Percentiles rank a stretch among this genome's conserved stretches.
phyloP scores from a whole-genome alignment of 2,329 filamentous ascomycete genomes.

The Nemania bipapillata region DNA sequence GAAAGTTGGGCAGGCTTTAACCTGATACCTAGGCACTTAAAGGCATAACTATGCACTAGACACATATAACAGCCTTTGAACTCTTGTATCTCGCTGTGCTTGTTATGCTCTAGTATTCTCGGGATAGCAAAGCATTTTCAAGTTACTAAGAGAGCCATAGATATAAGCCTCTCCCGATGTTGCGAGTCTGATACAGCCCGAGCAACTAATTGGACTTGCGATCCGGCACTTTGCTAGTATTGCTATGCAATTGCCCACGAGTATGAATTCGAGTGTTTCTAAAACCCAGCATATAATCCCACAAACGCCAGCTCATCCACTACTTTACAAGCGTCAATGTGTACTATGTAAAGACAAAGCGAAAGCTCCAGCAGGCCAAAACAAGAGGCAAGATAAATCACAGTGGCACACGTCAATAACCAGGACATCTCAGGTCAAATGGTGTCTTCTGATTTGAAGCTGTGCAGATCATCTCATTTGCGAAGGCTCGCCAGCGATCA shows the following conservation, averaged over 20 bases:
- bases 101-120: too few species aligned
- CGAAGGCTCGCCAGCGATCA: slow-evolving; percentile 64
- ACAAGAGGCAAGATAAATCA: not conserved
- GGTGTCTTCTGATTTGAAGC: slow-evolving; percentile 44
- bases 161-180: not conserved
- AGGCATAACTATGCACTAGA: too few species aligned
- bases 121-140: not conserved
- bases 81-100: too few species aligned
- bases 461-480: slow-evolving; percentile 62
- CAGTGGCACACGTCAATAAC: slow-evolving; percentile 39
- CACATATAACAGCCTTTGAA: too few species aligned
- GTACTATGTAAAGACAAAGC: not conserved
- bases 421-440: slow-evolving; percentile 45
- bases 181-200: too few species aligned
- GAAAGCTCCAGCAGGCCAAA: not conserved
- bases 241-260: not conserved
- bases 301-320: not conserved
- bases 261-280: not conserved
- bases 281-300: not conserved
- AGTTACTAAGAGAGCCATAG: not conserved
- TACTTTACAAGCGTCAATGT: not conserved
- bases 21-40: too few species aligned
- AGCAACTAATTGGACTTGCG: not conserved
- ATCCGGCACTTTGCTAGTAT: not conserved
- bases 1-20: too few species aligned